phyloP scores from a whole-genome alignment of 2,329 filamentous ascomycete species.

The Botrytis tulipae region DNA sequence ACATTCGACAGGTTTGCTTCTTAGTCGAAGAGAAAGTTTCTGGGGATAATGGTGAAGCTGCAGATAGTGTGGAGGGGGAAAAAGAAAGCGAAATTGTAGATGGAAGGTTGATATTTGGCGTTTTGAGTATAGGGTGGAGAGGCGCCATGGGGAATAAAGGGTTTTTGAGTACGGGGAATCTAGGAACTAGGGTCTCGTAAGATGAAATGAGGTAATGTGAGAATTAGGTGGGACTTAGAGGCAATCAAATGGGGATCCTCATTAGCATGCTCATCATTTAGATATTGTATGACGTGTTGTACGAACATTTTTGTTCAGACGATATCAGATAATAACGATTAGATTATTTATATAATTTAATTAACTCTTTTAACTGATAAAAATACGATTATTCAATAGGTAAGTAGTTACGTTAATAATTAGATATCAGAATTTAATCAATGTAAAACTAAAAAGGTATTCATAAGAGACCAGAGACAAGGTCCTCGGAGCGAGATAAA shows the following conservation, averaged over 20 bases:
- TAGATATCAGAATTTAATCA: too few relatives aligned
- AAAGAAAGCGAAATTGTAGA: slow-evolving; percentile 46
- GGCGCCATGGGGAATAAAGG: slow-evolving; percentile 87
- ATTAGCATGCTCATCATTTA: not conserved
- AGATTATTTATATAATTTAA: too few relatives aligned
- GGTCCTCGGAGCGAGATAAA: too few relatives aligned
- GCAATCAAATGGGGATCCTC: not conserved
- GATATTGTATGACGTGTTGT: not conserved
- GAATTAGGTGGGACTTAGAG: too few relatives aligned
- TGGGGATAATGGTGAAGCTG: slow-evolving; percentile 37
- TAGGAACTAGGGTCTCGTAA: slow-evolving; percentile 50
- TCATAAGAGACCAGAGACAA: too few relatives aligned
- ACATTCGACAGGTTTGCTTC: slow-evolving; percentile 66
- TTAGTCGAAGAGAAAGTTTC: slow-evolving; percentile 46
- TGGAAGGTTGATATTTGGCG: slow-evolving; percentile 67
- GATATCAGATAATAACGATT: too few relatives aligned
- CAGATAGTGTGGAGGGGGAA: slow-evolving; percentile 25
- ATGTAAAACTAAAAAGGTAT: too few relatives aligned
- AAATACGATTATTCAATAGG: too few relatives aligned
- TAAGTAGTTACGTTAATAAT: too few relatives aligned
- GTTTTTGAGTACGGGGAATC: slow-evolving; percentile 80
- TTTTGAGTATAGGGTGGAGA: slow-evolving; percentile 84
- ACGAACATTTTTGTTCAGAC: too few relatives aligned
- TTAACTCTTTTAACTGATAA: too few relatives aligned
- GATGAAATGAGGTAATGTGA: not conserved